A percentile compares a stretch with the other conserved stretches of the same genome.
Conservation (phyloP, 2,329 filamentous ascomycete species). For the Talaromyces islandicus region DNA sequence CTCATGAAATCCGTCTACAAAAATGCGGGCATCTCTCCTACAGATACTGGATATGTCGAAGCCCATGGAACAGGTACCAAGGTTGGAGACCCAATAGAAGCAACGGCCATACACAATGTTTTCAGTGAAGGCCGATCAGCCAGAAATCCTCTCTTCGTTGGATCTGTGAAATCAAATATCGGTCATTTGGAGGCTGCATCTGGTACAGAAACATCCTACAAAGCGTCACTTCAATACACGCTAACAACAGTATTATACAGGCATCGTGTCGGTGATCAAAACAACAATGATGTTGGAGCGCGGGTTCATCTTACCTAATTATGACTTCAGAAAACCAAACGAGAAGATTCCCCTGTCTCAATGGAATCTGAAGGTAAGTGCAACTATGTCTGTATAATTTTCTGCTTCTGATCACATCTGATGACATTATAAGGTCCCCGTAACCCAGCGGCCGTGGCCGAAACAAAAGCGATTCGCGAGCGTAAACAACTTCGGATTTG, state of each 20-base stretch:
- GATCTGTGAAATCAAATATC: conserved; percentile 3
- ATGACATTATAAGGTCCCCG: not conserved
- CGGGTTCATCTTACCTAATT: conserved; percentile 15
- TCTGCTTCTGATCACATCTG: not conserved
- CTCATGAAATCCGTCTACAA: conserved; percentile 32
- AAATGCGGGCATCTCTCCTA: conserved; percentile 25
- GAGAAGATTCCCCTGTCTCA: conserved; percentile 1
- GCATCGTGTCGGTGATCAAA: conserved; percentile 9
- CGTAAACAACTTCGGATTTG: conserved; percentile 11
- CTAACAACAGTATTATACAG: conserved; percentile 2
- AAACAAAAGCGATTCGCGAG: not conserved
- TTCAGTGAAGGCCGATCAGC: conserved; percentile 14
- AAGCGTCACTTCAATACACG: not conserved
- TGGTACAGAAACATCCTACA: conserved; percentile 7
- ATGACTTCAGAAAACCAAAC: conserved; percentile 12
- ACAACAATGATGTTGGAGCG: conserved; percentile 7
- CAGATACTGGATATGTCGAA: conserved; percentile 30
- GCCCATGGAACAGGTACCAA: conserved; percentile 1
- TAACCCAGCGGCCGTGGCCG: not conserved
- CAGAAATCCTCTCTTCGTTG: not conserved
- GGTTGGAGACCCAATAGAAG: conserved; percentile 1
- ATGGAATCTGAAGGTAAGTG: not conserved
- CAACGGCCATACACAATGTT: not conserved
- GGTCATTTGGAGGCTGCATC: conserved; percentile 6
- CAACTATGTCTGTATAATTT: not conserved